phyloP scores from a whole-genome alignment of 176 grass and related monocot species.

The Bothriochloa decipiens region DNA sequence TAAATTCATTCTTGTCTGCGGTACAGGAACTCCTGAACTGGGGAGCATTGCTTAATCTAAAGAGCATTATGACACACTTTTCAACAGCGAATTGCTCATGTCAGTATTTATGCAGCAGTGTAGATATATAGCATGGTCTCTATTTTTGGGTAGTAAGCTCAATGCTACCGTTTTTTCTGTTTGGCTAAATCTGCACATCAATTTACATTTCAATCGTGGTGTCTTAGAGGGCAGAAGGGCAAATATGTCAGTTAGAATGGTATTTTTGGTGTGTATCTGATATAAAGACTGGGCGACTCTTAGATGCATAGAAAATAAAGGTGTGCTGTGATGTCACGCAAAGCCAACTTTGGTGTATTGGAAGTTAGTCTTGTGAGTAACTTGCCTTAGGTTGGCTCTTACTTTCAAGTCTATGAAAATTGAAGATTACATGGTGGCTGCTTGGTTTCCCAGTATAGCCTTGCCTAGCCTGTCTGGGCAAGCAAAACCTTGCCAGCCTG shows the following conservation, averaged over 20 bases:
- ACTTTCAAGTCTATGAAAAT: background rate
- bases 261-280: constrained; percentile 12
- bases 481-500: no score
- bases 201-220: background rate
- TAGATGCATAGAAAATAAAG: constrained; percentile 16
- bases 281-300: constrained; percentile 4
- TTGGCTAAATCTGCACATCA: background rate
- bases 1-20: constrained; percentile 8
- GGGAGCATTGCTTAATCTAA: background rate
- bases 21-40: constrained; percentile 9
- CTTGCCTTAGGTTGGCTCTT: background rate
- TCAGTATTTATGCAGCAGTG: background rate
- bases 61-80: background rate
- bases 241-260: background rate
- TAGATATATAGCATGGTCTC: background rate
- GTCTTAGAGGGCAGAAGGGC: background rate
- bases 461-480: no score
- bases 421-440: background rate
- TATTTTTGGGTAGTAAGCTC: background rate
- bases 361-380: background rate
- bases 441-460: no score
- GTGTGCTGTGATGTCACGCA: background rate
- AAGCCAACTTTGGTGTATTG: background rate
- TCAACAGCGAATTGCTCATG: background rate
- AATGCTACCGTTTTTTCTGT: background rate